Conservation (phyloP, 495 filamentous ascomycete species). For the Neurospora sublineolata region DNA sequence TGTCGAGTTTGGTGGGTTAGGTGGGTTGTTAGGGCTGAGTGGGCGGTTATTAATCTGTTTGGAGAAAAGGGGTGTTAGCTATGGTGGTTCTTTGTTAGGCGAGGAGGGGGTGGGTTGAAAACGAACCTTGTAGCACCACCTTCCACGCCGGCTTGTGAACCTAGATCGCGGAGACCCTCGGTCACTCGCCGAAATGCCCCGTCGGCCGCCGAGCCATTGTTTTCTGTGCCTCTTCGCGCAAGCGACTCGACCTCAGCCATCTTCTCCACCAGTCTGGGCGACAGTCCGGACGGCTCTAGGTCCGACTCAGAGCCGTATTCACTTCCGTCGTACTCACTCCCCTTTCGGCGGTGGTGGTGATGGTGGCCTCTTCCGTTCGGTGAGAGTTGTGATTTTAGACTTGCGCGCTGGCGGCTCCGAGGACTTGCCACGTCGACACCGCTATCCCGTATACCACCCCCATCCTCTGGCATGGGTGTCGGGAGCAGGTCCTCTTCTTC, state of each 20-base stretch:
- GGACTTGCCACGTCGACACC: conserved; percentile 36
- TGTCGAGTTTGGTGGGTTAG: conserved; percentile 73
- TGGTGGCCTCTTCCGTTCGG: conserved; percentile 21
- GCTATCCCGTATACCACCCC: conserved; percentile 27
- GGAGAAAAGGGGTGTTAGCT: conserved; percentile 11
- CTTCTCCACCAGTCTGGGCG: conserved; percentile 58
- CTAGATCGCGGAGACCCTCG: conserved; percentile 62
- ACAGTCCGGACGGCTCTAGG: conserved; percentile 56
- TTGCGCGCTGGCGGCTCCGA: conserved; percentile 15
- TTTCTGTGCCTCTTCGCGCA: conserved; percentile 59
- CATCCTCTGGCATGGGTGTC: background rate
- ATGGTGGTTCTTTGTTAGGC: background rate
- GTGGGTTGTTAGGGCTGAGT: conserved; percentile 74
- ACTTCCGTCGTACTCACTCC: conserved; percentile 48
- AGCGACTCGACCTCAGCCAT: conserved; percentile 70
- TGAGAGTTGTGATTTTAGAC: conserved; percentile 25
- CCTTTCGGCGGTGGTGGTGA: conserved; percentile 26
- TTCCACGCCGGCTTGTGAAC: conserved; percentile 71
- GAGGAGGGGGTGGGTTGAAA: background rate
- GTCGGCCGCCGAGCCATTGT: conserved; percentile 56
- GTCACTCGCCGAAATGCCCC: conserved; percentile 59
- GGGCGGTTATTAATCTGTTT: conserved; percentile 70
- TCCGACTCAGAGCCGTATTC: conserved; percentile 64
- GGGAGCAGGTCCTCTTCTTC: conserved; percentile 3
- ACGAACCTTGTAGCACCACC: conserved; percentile 65